A percentile compares a stretch with the other conserved stretches of the same genome.
phyloP scores from a whole-genome alignment of 1,139 yeast species.

The Geotrichum histeridarum region DNA sequence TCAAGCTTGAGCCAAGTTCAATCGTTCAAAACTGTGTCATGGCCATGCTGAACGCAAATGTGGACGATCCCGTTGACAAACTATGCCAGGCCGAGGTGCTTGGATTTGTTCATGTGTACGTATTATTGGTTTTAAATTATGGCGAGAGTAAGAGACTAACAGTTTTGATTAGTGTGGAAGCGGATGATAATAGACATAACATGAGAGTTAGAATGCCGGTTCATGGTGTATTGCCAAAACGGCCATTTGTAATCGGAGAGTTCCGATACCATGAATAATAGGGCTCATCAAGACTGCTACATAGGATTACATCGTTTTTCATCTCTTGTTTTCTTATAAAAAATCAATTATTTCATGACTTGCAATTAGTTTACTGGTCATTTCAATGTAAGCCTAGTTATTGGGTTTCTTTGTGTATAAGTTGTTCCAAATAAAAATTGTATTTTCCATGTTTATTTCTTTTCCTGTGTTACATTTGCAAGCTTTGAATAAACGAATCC shows the following conservation, averaged over 20 bases:
- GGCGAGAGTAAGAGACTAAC: background rate
- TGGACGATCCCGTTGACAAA: slow-evolving; percentile 47
- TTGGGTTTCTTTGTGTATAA: background rate
- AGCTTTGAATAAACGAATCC: slow-evolving; percentile 83
- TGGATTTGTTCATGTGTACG: slow-evolving; percentile 51
- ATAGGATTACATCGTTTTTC: no score
- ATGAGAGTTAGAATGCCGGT: slow-evolving; percentile 75
- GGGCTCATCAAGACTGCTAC: no score
- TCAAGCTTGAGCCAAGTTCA: slow-evolving; percentile 48
- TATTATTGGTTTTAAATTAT: background rate
- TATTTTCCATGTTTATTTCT: slow-evolving; percentile 12
- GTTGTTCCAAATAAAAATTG: background rate
- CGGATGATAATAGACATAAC: slow-evolving; percentile 65
- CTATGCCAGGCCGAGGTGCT: slow-evolving; percentile 56
- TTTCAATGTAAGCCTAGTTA: no score
- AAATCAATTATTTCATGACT: no score
- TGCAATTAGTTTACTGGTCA: background rate
- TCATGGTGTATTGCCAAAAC: slow-evolving; percentile 78
- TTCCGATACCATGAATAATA: slow-evolving; percentile 62
- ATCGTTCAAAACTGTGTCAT: slow-evolving; percentile 67
- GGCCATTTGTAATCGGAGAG: slow-evolving; percentile 60
- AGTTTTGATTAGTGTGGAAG: slow-evolving; percentile 41
- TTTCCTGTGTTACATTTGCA: slow-evolving; percentile 37
- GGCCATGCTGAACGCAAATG: slow-evolving; percentile 62
- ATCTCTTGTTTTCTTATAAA: no score